Evolutionary conservation across 495 filamentous ascomycete genomes (phyloP), one percentile per base, ranked within the genome.

Genomic region (Hypoxylon fragiforme): DNA sequence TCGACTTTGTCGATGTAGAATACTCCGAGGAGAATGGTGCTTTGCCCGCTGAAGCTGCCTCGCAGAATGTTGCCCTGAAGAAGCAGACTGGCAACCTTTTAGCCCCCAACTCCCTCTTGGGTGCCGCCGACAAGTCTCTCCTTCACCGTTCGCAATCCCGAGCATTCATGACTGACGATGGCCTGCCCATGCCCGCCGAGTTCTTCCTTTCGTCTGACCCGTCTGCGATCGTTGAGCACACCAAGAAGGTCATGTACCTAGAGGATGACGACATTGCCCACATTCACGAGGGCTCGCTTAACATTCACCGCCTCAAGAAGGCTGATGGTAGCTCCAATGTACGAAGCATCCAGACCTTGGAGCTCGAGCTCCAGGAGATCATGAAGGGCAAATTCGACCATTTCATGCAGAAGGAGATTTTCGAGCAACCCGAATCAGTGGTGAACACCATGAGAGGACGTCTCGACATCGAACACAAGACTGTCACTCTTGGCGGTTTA

Each of bases 391-490:
- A 92, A 67, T 98, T 97, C 74, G 94, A 98, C 69, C 94, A 98
- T 74, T 98, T 97, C 80, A 98, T 98, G 94, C 95, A 98, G 70
- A 98, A 98, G 81, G 94, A 98, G 71, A 98, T 98, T 66, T 98
- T 97, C 73, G 94, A 98, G 77, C 94, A 98, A 76, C 94, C 94
- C 50, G 94, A 98, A 76, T 98, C 94, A 3, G 90, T 98, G 51
- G 85, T 98, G 75, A 98, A 98, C 80, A 97, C 95, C 35, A 98
- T 98, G 94, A 88, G 94, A 83, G 94, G 94, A 71, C 95, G 94
- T 73, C 77, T 98, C 57, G 95, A 98, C 70, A 81, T 88, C 44
- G 86, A 81, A 49, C 92, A 97, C 77, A 94, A 95, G 81, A 85
- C 81, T 43, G 92, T 98, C 40, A 98, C 92, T 3, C 84, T 98